Base-by-base conservation (phyloP, 805 yeast species). In the Kodamaea laetipori region DNA sequence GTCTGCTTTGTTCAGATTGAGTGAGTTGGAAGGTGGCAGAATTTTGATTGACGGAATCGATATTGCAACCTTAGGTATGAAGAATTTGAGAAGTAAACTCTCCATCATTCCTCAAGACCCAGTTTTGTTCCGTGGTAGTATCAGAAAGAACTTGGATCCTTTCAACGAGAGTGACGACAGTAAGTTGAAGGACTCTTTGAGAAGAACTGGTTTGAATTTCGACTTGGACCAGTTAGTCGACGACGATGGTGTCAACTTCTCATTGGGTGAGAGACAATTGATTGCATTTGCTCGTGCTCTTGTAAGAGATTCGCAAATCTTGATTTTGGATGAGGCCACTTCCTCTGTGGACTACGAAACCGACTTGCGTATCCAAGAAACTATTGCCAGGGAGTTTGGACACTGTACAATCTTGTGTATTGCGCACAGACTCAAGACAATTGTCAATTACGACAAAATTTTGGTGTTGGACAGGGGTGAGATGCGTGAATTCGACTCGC, bases 291-390 rank as follows among this genome's bases (percentile, higher is more conserved):
- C 95, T 2, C 75, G 96, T 53, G 94, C 96, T 0, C 69, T 90
- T 56, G 82, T 89, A 37, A 75, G 89, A 30, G 77, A 84, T 19
- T 77, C 94, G 3, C 82, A 80, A 59, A 81, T 89, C 44, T 69
- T 89, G 46, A 87, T 90, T 45, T 66, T 89, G 44, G 96, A 89
- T 63, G 96, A 90, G 65, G 96, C 88, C 19, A 82, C 89, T 0
- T 78, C 85, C 0, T 77, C 82, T 35, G 88, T 90, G 48, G 96
- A 89, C 65, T 89, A 86, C 57, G 90, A 85, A 56, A 88, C 96
- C 0, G 96, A 89, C 62, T 73, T 84, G 3, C 78, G 77, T 58
- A 85, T 89, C 50, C 96, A 89, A 60, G 53, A 69, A 11, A 85
- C 95, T 2, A 86, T 85, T 45, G 71, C 79, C 11, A 69, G 69